A percentile compares a stretch with the other conserved stretches of the same genome.
These are phyloP conservation scores for Darksidea phi DNA, from an alignment of 495 filamentous ascomycete genomes.

Conservation along the genomic window DNA sequence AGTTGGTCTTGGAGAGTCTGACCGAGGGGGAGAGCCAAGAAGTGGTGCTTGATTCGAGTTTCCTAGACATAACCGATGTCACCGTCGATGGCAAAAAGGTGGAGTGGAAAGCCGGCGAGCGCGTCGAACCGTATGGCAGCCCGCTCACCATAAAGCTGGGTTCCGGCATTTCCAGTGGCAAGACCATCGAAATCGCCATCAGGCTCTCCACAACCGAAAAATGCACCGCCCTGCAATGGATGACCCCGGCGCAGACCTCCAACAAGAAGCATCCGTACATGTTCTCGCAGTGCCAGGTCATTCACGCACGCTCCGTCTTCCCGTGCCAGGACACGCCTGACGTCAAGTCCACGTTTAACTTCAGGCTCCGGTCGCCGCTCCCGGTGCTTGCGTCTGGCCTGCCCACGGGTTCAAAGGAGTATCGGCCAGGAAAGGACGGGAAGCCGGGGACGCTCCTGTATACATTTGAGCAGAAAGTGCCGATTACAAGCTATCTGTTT, in stretches of 20 bases:
- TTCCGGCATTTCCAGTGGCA: slow-evolving; percentile 59
- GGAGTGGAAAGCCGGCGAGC: slow-evolving; percentile 68
- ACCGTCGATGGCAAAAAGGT: slow-evolving; percentile 58
- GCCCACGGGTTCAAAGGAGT: slow-evolving; percentile 55
- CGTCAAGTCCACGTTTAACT: slow-evolving; percentile 85
- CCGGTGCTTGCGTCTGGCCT: slow-evolving; percentile 88
- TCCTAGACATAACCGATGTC: slow-evolving; percentile 68
- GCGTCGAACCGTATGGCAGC: slow-evolving; percentile 72
- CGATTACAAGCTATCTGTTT: slow-evolving; percentile 92
- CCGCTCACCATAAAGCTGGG: slow-evolving; percentile 72
- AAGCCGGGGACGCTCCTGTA: slow-evolving; percentile 61
- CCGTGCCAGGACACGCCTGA: slow-evolving; percentile 97
- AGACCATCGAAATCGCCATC: slow-evolving; percentile 62
- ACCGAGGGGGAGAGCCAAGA: slow-evolving; percentile 67
- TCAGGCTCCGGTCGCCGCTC: slow-evolving; percentile 80
- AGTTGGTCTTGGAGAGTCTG: slow-evolving; percentile 68
- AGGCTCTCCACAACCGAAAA: slow-evolving; percentile 69
- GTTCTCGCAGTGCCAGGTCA: slow-evolving; percentile 97
- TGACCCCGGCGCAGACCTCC: slow-evolving; percentile 83
- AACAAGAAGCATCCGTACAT: slow-evolving; percentile 94
- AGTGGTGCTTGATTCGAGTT: slow-evolving; percentile 83
- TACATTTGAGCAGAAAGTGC: slow-evolving; percentile 81
- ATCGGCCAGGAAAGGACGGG: slow-evolving; percentile 48
- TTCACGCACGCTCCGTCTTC: slow-evolving; percentile 87
- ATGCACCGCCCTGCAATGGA: slow-evolving; percentile 91